Base-by-base conservation (phyloP, 176 grass and related monocot species). In the Eleusine indica region DNA sequence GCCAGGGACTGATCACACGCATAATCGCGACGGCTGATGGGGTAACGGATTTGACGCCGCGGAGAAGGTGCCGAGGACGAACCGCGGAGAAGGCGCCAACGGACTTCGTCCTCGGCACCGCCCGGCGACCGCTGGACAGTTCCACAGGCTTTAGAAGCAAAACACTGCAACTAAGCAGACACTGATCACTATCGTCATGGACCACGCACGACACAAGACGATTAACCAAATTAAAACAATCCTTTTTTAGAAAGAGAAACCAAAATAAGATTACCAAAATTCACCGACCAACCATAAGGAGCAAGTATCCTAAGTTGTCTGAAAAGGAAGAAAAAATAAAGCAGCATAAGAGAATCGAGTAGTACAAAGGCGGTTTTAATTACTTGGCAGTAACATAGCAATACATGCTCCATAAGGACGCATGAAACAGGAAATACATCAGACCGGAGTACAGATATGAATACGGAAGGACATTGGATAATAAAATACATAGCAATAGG, bases 301-400 rank as follows among this genome's bases (percentile, higher is more conserved):
- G 44, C 2, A 11, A 48, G 47, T 49, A 49, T 49, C 1, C 10
- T 49, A 49, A 13, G 47, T 49, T 49, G 47, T 49, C 47, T 49
- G 2, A 14, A 43, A 43, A 41, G 9, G 47, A 49, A 2, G 32
- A 49, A 49, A 3, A 53, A 16, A 17, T 25, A 51, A 17, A 53
- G 15, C 15, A 53, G 15, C 51, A 25, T 21, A 4, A 57, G 17
- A 57, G 7, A 3, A 44, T 17, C 38, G 11, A 37, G 49, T 39
- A 37, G 21, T 63, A 52, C 70, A 75, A 28, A 53, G 71, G 21
- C 14, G 58, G 71, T 0, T 68, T 44, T 32, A 25, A 48, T 78
- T 78, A 53, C 52, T 78, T 39, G 29, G 21, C 73, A 46, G 64
- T 66, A 57, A 85, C 77, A 61, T 61, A 46, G 3, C 76, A 77